These are phyloP conservation scores for Nannochloropsis gaditana DNA, from an alignment of 108 stramenopile species.

Conservation along the genomic window DNA sequence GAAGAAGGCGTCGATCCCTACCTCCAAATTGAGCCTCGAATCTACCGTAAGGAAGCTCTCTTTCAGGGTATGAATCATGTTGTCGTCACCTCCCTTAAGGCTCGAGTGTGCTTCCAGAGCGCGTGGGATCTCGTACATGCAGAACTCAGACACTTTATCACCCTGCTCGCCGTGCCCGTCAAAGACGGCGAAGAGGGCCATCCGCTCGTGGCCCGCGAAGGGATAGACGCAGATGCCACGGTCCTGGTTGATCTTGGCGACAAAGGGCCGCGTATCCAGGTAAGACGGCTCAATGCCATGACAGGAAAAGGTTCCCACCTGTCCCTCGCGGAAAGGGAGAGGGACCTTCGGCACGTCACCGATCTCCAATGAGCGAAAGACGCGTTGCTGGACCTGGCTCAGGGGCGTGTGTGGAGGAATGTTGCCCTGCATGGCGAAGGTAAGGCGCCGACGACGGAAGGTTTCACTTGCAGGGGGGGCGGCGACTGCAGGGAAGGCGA, in stretches of 20 bases:
- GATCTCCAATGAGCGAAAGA: constrained; percentile 46
- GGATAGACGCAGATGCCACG: constrained; percentile 84
- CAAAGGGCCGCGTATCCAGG: constrained; percentile 26
- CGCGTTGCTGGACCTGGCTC: constrained; percentile 4
- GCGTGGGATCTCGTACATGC: constrained; percentile 69
- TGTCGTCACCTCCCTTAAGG: constrained; percentile 27
- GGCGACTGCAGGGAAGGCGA: not conserved
- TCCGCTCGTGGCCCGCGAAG: constrained; percentile 61
- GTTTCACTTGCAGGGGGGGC: not conserved
- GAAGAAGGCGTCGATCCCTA: constrained; percentile 55
- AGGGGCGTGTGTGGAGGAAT: not conserved
- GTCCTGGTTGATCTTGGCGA: constrained; percentile 89
- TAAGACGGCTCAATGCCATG: constrained; percentile 92
- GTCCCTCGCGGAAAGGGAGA: constrained; percentile 38
- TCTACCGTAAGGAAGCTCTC: constrained; percentile 72
- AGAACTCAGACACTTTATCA: constrained; percentile 80
- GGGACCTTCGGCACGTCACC: constrained; percentile 36
- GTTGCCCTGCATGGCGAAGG: not conserved
- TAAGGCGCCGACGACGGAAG: not conserved
- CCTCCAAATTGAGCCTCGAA: constrained; percentile 60
- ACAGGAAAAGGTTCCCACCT: constrained; percentile 75
- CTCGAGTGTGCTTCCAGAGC: constrained; percentile 59
- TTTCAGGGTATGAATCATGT: constrained; percentile 47
- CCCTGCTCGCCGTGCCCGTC: constrained; percentile 54
- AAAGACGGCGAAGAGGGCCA: constrained; percentile 75